These are phyloP conservation scores for Calamus simplicifolius DNA, from an alignment of 176 grass and related monocot genomes.

Conservation along the genomic window DNA sequence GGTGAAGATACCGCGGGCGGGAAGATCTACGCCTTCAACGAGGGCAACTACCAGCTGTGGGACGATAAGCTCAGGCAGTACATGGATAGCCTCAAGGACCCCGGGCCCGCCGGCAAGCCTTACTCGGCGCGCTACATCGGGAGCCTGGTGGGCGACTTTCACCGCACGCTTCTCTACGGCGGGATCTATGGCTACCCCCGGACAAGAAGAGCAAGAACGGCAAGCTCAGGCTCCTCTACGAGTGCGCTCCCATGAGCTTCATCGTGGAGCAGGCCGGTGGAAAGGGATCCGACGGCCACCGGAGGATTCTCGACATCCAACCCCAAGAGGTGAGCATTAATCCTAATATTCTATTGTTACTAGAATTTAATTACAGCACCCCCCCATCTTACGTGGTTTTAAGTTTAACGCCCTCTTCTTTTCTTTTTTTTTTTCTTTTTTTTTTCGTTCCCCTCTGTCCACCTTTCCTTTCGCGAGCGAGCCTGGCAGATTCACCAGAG, in stretches of 20 bases:
- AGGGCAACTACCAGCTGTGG: constrained; percentile 95
- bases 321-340: constrained; percentile 56
- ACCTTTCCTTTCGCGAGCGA: no score
- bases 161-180: constrained; percentile 93
- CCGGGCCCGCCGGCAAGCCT: constrained; percentile 67
- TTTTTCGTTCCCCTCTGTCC: no score
- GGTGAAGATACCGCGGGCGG: constrained; percentile 72
- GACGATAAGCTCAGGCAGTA: constrained; percentile 88
- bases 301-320: constrained; percentile 77
- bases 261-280: constrained; percentile 96
- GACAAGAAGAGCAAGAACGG: constrained; percentile 98
- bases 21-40: constrained; percentile 94
- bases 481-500: constrained; percentile 73
- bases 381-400: no score
- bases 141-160: constrained; percentile 98
- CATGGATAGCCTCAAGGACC: constrained; percentile 99
- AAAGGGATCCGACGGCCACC: constrained; percentile 85
- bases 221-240: constrained; percentile 92
- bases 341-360: no score
- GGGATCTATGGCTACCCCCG: constrained; percentile 94
- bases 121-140: constrained; percentile 99
- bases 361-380: no score
- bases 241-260: constrained; percentile 99
- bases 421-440: no score
- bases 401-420: no score